Base-by-base conservation (phyloP, 1,284 basidiomycete species). In the Apiotrichum sp. region DNA sequence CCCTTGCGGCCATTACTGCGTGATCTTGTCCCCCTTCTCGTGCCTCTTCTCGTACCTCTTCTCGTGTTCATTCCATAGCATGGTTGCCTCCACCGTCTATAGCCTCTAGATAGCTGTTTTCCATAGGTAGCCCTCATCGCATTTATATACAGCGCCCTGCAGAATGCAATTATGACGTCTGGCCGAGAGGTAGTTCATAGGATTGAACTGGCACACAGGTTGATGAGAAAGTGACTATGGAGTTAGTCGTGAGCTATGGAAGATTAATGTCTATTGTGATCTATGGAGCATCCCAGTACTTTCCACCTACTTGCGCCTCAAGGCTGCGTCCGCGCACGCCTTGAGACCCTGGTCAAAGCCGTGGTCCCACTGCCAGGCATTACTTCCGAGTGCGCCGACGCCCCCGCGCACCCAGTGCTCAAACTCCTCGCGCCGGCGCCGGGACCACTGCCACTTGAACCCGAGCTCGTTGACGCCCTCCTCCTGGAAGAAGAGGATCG, bases 281-380 rank as follows among this genome's bases (percentile, higher is more conserved):
- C 22, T 22, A 22, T 22, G 22, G 22, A 22, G 22, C 22, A 22
- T 22, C 22, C 22, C 22, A 22, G 22, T 22, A 22, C 22, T 22
- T 22, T 22, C 22, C 22, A 22, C 22, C 22, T 22, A 22, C 22
- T 22, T 22, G 22, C 22, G 22, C 22, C 22, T 22, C 22, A 22
- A 22, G 22, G 22, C 22, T 22, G 22, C 22, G 22, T 22, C 22
- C 22, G 22, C 22, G 22, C 22, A 22, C 22, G 66, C 64, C 49
- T 63, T 52, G 8, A 80, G 59, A 33, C 80, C 84, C 67, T 84
- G 82, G 41, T 71, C 73, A 62, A 82, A 81, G 2, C 81, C 83
- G 63, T 84, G 81, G 81, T 84, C 83, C 67, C 78, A 86, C 70
- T 86, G 84, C 85, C 85, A 86, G 31, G 80, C 67, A 50, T 78